Evolutionary conservation across 2,329 filamentous ascomycete species (phyloP).

Genomic region (Incumbomyces delicatus): DNA sequence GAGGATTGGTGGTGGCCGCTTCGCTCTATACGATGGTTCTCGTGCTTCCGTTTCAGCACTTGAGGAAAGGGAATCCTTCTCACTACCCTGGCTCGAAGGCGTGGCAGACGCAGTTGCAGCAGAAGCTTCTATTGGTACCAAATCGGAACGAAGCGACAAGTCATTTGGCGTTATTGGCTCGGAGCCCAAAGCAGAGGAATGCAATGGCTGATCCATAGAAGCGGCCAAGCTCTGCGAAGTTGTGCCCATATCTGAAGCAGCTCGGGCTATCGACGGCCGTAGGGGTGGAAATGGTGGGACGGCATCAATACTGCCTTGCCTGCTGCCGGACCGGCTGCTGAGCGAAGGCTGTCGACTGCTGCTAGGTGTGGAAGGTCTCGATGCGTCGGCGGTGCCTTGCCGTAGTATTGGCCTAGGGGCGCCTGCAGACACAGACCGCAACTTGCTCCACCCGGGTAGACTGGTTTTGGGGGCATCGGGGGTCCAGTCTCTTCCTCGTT

Average conservation of each 20-base stretch:
- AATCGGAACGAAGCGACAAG: too few relatives aligned
- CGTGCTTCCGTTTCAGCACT: neutral
- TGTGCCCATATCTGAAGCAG: neutral
- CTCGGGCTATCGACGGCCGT: neutral
- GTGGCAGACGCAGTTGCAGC: neutral
- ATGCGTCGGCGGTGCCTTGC: conserved; percentile 5
- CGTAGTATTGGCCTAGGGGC: conserved; percentile 1
- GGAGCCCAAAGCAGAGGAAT: too few relatives aligned
- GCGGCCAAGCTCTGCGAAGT: too few relatives aligned
- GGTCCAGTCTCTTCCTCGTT: neutral
- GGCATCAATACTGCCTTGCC: conserved; percentile 1
- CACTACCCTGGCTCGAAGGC: neutral
- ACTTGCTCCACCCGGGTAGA: conserved; percentile 1
- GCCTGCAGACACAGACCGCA: conserved; percentile 17
- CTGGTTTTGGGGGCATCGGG: neutral
- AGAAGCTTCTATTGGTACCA: neutral
- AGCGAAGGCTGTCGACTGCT: conserved; percentile 1
- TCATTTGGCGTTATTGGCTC: too few relatives aligned
- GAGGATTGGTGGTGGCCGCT: conserved; percentile 16
- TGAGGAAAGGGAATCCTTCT: too few relatives aligned
- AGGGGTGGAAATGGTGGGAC: conserved; percentile 1
- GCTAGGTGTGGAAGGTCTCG: conserved; percentile 1
- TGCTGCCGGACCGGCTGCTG: conserved; percentile 1
- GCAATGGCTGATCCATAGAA: too few relatives aligned
- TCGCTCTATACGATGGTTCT: conserved; percentile 18